Base-by-base conservation (phyloP, 805 yeast species). In the Cyberlindnera euphorbiiphila region DNA sequence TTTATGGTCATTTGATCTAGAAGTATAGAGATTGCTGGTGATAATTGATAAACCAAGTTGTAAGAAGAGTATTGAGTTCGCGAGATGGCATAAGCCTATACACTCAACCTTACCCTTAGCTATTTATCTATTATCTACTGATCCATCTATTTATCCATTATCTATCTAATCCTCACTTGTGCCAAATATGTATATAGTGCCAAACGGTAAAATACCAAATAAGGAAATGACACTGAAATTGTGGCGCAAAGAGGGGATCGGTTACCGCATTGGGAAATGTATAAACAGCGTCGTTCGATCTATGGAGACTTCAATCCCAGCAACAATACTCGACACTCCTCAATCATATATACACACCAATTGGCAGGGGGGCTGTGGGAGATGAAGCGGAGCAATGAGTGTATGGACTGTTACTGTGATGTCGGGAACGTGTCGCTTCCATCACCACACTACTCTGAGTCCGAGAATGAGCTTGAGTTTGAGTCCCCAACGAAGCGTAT, bases 1-100 rank as follows among this genome's bases (percentile, higher is more conserved):
- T 44, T 22, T 35, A 48, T 48, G n/a, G 43, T 11, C 43, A 43
- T 43, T 16, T 9, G 25, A n/a, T 16, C 21, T 16, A 26, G 8
- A 10, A 6, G 13, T 12, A 25, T 7, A 25, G 27, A 10, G 27
- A 25, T 9, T n/a, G 14, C n/a, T n/a, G n/a, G n/a, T n/a, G n/a
- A n/a, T n/a, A n/a, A n/a, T n/a, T n/a, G n/a, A n/a, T n/a, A n/a
- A n/a, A n/a, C n/a, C n/a, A n/a, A n/a, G 19, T 27, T 8, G 13
- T 25, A 25, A 12, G 13, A 25, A 25, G 27, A 9, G 27, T 25
- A 25, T 12, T 25, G 32, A 29, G 6, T 20, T 12, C 26, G 27
- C 27, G n/a, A n/a, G n/a, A n/a, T n/a, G n/a, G n/a, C n/a, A n/a
- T n/a, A n/a, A n/a, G n/a, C n/a, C n/a, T n/a, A n/a, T n/a, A n/a